Conservation (phyloP, 345 rosid genomes). For the Passiflora organensis region DNA sequence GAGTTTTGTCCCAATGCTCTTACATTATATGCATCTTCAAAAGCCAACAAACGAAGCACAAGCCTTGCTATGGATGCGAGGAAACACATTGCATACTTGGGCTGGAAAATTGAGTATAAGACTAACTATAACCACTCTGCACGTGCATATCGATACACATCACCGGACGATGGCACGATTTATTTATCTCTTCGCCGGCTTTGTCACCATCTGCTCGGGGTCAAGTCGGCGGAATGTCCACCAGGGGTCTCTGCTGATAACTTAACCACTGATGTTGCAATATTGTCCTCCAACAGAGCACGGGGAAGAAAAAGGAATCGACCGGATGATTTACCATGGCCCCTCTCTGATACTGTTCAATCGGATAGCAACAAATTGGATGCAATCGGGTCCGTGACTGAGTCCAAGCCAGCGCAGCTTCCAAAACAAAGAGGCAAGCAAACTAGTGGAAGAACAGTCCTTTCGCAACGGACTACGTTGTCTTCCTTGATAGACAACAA, state of each 20-base stretch:
- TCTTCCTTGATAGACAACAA: conserved; percentile 41
- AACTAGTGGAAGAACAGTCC: background rate
- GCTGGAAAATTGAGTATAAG: conserved; percentile 17
- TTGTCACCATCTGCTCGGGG: conserved; percentile 3
- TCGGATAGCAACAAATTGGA: too few relatives aligned
- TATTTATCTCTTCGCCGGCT: conserved; percentile 15
- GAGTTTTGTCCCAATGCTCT: conserved; percentile 9
- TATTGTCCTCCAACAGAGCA: too few relatives aligned
- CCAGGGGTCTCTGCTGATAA: background rate
- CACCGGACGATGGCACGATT: conserved; percentile 1
- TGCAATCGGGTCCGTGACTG: too few relatives aligned
- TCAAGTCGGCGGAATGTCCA: background rate
- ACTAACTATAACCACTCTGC: too few relatives aligned
- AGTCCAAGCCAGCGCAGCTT: too few relatives aligned
- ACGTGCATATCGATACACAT: conserved; percentile 4
- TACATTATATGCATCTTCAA: background rate
- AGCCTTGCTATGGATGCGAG: conserved; percentile 3
- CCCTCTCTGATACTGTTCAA: too few relatives aligned
- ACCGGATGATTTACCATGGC: too few relatives aligned
- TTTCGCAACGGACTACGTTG: conserved; percentile 18
- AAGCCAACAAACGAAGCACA: background rate
- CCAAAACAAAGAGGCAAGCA: background rate
- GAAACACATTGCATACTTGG: conserved; percentile 10
- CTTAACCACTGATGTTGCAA: background rate
- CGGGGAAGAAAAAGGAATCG: too few relatives aligned